Percentiles rank a stretch among this genome's conserved stretches.
Conservation (phyloP, 768 basidiomycete genomes). For the Gloeostereum incarnatum region DNA sequence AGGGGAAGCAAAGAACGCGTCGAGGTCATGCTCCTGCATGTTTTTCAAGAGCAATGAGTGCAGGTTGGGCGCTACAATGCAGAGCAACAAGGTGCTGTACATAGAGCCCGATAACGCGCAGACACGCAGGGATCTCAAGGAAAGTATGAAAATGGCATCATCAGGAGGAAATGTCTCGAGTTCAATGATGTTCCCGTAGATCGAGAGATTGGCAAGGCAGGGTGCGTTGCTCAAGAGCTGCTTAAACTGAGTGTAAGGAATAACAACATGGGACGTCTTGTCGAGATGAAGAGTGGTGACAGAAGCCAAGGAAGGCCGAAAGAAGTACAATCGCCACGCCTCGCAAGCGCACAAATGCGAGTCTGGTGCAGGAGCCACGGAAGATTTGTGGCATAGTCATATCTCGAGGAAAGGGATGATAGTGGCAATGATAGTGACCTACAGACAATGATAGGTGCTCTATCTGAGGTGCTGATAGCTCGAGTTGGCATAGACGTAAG, state of each 20-base stretch:
- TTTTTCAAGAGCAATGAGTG: conserved; percentile 32
- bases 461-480: conserved; percentile 13
- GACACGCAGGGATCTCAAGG: conserved; percentile 30
- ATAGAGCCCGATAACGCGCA: conserved; percentile 25
- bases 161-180: conserved; percentile 15
- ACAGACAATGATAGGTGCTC: conserved; percentile 28
- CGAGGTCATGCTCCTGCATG: conserved; percentile 30
- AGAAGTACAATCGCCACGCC: conserved; percentile 30
- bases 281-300: conserved; percentile 36
- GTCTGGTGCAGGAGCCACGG: conserved; percentile 7
- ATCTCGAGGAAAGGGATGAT: conserved; percentile 10
- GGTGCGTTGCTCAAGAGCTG: conserved; percentile 23
- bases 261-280: conserved; percentile 24
- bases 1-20: conserved; percentile 20
- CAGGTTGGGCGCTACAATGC: conserved; percentile 28
- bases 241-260: conserved; percentile 24
- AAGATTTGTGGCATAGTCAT: conserved; percentile 16
- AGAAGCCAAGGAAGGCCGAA: conserved; percentile 23
- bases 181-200: conserved; percentile 33
- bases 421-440: conserved; percentile 20
- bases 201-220: conserved; percentile 27
- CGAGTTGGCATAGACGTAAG: background rate
- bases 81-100: conserved; percentile 27
- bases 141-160: conserved; percentile 18
- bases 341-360: conserved; percentile 31